These are phyloP conservation scores for Apiotrichum gracile DNA, from an alignment of 1,284 basidiomycete genomes.

Conservation along the genomic window DNA sequence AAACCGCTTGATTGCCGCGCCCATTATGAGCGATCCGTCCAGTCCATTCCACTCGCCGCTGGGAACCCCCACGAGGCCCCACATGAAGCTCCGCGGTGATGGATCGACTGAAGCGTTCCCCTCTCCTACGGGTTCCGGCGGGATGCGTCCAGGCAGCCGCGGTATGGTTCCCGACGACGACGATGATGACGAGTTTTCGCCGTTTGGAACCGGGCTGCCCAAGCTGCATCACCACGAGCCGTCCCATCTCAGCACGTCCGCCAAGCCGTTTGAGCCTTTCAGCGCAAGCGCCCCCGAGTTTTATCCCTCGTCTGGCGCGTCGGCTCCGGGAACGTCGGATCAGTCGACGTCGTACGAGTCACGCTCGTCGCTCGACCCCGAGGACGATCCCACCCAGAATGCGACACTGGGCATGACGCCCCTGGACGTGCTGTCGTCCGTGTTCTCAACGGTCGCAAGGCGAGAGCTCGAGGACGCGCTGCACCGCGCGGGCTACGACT, in stretches of 20 bases:
- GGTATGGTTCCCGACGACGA: constrained; percentile 43
- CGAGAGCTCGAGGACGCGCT: constrained; percentile 91
- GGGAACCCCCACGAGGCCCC: constrained; percentile 33
- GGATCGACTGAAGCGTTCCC: constrained; percentile 32
- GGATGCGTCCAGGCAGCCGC: constrained; percentile 16
- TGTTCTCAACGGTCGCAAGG: constrained; percentile 81
- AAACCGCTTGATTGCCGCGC: constrained; percentile 80
- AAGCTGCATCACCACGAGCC: constrained; percentile 26
- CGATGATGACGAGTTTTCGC: constrained; percentile 55
- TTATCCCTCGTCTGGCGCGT: not conserved
- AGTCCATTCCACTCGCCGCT: constrained; percentile 51
- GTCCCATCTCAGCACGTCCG: constrained; percentile 24
- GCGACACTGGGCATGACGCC: constrained; percentile 80
- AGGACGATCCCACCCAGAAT: constrained; percentile 21
- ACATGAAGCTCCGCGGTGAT: constrained; percentile 21
- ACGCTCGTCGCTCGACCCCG: constrained; percentile 47
- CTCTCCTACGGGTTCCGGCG: constrained; percentile 24
- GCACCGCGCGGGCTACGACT: constrained; percentile 80
- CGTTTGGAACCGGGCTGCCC: constrained; percentile 47
- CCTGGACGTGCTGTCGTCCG: constrained; percentile 87
- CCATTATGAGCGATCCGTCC: constrained; percentile 65
- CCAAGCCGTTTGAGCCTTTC: constrained; percentile 41
- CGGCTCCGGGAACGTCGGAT: not conserved
- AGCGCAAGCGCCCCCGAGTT: constrained; percentile 1
- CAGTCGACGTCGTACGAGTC: constrained; percentile 38